These are phyloP conservation scores for Cunninghamia lanceolata DNA, from an alignment of 75 land plant genomes.

Conservation along the genomic window DNA sequence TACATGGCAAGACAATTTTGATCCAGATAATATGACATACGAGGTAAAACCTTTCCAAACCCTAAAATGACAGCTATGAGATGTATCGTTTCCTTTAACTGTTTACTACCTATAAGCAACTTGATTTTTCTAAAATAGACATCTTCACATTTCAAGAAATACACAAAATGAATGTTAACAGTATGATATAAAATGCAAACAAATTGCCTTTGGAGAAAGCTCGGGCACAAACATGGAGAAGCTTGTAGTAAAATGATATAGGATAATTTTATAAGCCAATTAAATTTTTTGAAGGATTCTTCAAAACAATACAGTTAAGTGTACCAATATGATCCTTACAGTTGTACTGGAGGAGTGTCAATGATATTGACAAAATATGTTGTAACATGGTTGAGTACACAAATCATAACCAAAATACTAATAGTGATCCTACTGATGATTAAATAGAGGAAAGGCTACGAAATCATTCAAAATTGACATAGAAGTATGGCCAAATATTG, in stretches of 20 bases:
- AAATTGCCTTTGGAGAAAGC: background rate
- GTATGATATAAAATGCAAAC: background rate
- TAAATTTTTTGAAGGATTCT: too few species aligned
- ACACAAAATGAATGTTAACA: too few species aligned
- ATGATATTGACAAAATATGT: too few species aligned
- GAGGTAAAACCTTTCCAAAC: constrained; percentile 47
- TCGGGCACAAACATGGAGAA: background rate
- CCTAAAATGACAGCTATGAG: background rate
- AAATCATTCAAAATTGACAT: background rate
- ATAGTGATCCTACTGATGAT: background rate
- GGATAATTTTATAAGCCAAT: background rate
- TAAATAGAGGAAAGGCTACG: background rate
- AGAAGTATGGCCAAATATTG: background rate
- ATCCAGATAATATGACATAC: constrained; percentile 91
- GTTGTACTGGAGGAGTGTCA: too few species aligned
- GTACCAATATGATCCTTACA: too few species aligned
- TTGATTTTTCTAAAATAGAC: background rate
- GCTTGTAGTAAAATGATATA: background rate
- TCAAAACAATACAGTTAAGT: too few species aligned
- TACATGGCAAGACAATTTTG: constrained; percentile 74
- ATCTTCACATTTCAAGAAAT: too few species aligned
- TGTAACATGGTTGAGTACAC: too few species aligned
- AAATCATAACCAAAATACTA: too few species aligned
- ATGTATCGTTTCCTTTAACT: background rate
- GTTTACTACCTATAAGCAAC: background rate